Evolutionary conservation across 108 stramenopile genomes (phyloP).

Genomic region (Craspedostauros australis): DNA sequence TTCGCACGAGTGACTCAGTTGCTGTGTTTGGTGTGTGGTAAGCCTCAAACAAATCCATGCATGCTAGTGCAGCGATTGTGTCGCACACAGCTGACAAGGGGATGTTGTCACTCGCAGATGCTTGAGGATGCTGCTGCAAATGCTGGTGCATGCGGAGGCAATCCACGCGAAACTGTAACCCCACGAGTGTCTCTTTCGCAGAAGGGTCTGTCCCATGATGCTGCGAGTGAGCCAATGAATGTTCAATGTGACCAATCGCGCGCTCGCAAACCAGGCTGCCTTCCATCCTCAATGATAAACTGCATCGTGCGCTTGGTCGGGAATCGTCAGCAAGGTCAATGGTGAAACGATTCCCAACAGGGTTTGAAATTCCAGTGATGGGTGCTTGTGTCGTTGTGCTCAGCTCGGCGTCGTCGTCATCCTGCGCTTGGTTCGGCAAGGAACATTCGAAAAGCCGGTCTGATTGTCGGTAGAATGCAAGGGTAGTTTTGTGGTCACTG

Average conservation of each 20-base stretch:
- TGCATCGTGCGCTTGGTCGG: slow-evolving; percentile 9
- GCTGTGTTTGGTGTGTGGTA: too few species aligned
- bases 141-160: slow-evolving; percentile 37
- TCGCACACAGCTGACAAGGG: too few species aligned
- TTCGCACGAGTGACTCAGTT: too few species aligned
- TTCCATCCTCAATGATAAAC: slow-evolving; percentile 19
- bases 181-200: background rate
- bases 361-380: slow-evolving; percentile 25
- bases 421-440: background rate
- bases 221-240: slow-evolving; percentile 17
- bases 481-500: too few species aligned
- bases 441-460: background rate
- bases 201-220: background rate
- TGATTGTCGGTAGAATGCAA: too few species aligned
- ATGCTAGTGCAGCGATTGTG: too few species aligned
- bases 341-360: slow-evolving; percentile 44
- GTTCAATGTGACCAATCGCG: slow-evolving; percentile 45
- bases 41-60: too few species aligned
- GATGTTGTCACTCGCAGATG: too few species aligned
- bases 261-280: slow-evolving; percentile 36
- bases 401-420: background rate
- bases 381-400: background rate
- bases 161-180: background rate
- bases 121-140: background rate
- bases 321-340: slow-evolving; percentile 7